Conservation (phyloP, 345 rosid species). For the Nephelium lappaceum region DNA sequence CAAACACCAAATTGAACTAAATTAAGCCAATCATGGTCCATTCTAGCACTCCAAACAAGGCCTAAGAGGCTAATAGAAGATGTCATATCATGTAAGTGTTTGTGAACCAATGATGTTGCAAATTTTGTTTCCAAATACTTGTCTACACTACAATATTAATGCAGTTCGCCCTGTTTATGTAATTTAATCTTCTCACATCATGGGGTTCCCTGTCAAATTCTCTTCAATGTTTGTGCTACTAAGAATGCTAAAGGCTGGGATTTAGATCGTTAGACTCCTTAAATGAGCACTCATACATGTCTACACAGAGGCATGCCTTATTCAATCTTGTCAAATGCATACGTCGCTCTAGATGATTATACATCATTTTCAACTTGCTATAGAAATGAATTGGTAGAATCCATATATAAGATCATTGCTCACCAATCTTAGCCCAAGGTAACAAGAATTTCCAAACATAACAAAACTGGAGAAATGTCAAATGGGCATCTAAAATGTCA, state of each 20-base stretch:
- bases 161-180: neutral
- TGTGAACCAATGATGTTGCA: neutral
- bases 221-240: constrained; percentile 84
- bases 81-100: neutral
- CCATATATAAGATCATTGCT: constrained; percentile 10
- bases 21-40: too few species aligned
- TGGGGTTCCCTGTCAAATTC: constrained; percentile 87
- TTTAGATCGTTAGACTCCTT: constrained; percentile 50
- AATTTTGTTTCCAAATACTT: neutral
- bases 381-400: neutral
- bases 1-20: too few species aligned
- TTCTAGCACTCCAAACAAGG: too few species aligned
- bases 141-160: neutral
- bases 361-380: constrained; percentile 13
- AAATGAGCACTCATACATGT: constrained; percentile 31
- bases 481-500: neutral
- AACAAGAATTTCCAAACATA: neutral
- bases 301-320: constrained; percentile 35
- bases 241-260: constrained; percentile 89
- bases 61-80: neutral
- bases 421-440: neutral
- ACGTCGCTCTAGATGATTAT: constrained; percentile 73
- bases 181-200: constrained; percentile 29
- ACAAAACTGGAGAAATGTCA: neutral
- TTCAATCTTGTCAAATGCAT: constrained; percentile 76